Percentiles rank a stretch among this genome's conserved stretches.
Conservation (phyloP, 169 alveolate genomes). For the Ichthyophthirius multifiliis region DNA sequence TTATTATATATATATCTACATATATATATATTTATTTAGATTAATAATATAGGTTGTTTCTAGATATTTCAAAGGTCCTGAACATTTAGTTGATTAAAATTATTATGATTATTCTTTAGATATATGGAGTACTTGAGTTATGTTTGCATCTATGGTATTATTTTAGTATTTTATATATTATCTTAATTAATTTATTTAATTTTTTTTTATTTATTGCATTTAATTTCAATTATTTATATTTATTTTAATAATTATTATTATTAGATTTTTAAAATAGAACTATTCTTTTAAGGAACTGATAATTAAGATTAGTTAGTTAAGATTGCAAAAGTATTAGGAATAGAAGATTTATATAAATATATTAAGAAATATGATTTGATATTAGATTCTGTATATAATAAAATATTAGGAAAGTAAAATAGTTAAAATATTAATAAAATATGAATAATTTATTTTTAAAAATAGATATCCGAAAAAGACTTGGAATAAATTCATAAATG, state of each 20-base stretch:
- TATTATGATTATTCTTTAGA: constrained; percentile 97
- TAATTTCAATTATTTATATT: too few species aligned
- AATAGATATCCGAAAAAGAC: constrained; percentile 35
- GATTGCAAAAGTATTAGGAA: constrained; percentile 96
- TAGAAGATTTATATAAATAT: constrained; percentile 58
- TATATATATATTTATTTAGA: background rate
- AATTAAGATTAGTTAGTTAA: constrained; percentile 97
- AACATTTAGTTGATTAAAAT: constrained; percentile 93
- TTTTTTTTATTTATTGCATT: too few species aligned
- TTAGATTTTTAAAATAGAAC: constrained; percentile 89
- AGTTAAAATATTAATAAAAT: background rate
- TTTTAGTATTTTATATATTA: too few species aligned
- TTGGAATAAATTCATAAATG: constrained; percentile 63
- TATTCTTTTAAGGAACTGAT: constrained; percentile 95
- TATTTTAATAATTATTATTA: constrained; percentile 63
- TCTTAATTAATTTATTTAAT: too few species aligned
- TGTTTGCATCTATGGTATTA: constrained; percentile 89
- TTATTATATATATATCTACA: too few species aligned
- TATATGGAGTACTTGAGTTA: constrained; percentile 99
- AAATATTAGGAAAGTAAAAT: constrained; percentile 43
- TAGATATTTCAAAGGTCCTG: constrained; percentile 99
- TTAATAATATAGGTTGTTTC: constrained; percentile 52
- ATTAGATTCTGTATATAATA: constrained; percentile 34
- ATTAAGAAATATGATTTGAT: constrained; percentile 44
- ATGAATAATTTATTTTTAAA: background rate